Evolutionary conservation across 805 yeast species (phyloP).

Genomic region (Candida patagonica): DNA sequence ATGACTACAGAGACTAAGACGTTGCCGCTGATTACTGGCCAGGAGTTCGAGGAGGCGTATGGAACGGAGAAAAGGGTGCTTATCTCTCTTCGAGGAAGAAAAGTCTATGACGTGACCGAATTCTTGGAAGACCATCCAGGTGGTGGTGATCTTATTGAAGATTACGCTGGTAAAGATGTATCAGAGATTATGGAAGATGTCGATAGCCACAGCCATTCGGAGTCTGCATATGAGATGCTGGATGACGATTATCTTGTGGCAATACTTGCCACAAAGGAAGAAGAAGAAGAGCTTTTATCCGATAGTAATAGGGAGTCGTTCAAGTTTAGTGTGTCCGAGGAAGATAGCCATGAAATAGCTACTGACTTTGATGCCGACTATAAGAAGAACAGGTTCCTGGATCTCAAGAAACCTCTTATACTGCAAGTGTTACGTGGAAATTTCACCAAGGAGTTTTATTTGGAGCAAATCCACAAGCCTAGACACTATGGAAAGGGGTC

Average conservation of each 20-base stretch:
- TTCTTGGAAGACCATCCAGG: slow-evolving; percentile 70
- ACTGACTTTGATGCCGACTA: slow-evolving; percentile 72
- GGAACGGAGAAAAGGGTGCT: slow-evolving; percentile 50
- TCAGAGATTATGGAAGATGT: slow-evolving; percentile 72
- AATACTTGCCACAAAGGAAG: slow-evolving; percentile 70
- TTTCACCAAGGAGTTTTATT: slow-evolving; percentile 80
- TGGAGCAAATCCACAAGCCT: slow-evolving; percentile 96
- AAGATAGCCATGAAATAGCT: slow-evolving; percentile 60
- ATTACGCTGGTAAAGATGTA: slow-evolving; percentile 30
- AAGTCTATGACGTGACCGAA: slow-evolving; percentile 73
- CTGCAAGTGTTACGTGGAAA: slow-evolving; percentile 67
- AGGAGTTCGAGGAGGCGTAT: slow-evolving; percentile 35
- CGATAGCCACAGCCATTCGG: slow-evolving; percentile 69
- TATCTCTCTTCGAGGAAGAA: slow-evolving; percentile 68
- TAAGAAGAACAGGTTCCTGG: slow-evolving; percentile 74
- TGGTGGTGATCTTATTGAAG: slow-evolving; percentile 45
- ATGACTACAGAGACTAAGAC: background rate
- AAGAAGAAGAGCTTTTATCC: slow-evolving; percentile 59
- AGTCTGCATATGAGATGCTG: slow-evolving; percentile 76
- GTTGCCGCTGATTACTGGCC: slow-evolving; percentile 48
- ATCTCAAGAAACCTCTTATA: slow-evolving; percentile 71
- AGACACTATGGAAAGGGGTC: slow-evolving; percentile 97
- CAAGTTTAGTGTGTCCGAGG: slow-evolving; percentile 46
- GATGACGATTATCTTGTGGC: slow-evolving; percentile 76
- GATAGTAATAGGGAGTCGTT: slow-evolving; percentile 36